Conservation (phyloP, 441 rosid species). For the Aquilaria agallochum region DNA sequence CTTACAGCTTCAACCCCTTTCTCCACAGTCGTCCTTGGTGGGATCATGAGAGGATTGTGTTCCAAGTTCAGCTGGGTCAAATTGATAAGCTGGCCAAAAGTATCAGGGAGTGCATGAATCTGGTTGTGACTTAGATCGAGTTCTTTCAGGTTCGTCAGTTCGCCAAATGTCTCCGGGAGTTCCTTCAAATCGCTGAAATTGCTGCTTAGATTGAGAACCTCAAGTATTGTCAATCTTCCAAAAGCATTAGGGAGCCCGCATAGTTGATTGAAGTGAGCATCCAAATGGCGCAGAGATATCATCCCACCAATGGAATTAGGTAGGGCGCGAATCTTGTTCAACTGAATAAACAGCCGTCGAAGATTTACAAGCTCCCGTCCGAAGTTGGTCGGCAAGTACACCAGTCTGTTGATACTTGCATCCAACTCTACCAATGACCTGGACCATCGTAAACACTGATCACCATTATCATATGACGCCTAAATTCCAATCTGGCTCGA, state of each 20-base stretch:
- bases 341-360: slow-evolving; percentile 51
- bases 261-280: slow-evolving; percentile 78
- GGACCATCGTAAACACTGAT: neutral
- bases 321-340: slow-evolving; percentile 66
- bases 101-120: slow-evolving; percentile 59
- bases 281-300: slow-evolving; percentile 52
- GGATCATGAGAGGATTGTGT: slow-evolving; percentile 63
- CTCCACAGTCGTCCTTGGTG: slow-evolving; percentile 54
- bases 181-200: slow-evolving; percentile 73
- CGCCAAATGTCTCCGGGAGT: slow-evolving; percentile 71
- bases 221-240: slow-evolving; percentile 61
- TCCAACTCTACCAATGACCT: slow-evolving; percentile 72
- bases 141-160: slow-evolving; percentile 68
- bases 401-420: slow-evolving; percentile 66
- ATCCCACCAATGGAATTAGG: slow-evolving; percentile 67
- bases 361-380: slow-evolving; percentile 59
- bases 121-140: slow-evolving; percentile 87
- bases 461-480: too few relatives aligned
- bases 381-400: slow-evolving; percentile 67
- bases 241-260: slow-evolving; percentile 50
- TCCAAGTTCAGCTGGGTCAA: slow-evolving; percentile 59
- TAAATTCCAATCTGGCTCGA: too few relatives aligned
- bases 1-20: slow-evolving; percentile 68
- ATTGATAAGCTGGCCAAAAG: slow-evolving; percentile 66
- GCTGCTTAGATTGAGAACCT: slow-evolving; percentile 62